phyloP scores from a whole-genome alignment of 768 basidiomycete genomes.

The Termitomyces sp. region DNA sequence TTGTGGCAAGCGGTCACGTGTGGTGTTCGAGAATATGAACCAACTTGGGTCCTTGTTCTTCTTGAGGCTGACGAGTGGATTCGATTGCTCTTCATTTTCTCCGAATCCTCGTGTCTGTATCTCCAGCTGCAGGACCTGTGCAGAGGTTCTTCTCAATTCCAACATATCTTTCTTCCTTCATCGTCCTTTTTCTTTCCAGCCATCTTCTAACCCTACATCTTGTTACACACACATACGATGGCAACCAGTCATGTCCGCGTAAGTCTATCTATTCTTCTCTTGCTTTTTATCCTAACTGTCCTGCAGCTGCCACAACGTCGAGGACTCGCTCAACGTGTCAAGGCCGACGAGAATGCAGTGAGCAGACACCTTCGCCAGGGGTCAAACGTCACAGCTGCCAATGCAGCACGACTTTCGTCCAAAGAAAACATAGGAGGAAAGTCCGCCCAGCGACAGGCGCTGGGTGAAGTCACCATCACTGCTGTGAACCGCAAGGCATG shows the following conservation, averaged over 20 bases:
- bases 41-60: slow-evolving; percentile 25
- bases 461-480: slow-evolving; percentile 79
- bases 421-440: slow-evolving; percentile 53
- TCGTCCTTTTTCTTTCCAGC: slow-evolving; percentile 20
- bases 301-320: slow-evolving; percentile 68
- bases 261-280: slow-evolving; percentile 26
- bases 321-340: slow-evolving; percentile 61
- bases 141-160: slow-evolving; percentile 16
- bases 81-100: slow-evolving; percentile 25
- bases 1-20: slow-evolving; percentile 35
- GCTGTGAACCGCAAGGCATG: slow-evolving; percentile 75
- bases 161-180: slow-evolving; percentile 29
- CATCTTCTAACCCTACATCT: slow-evolving; percentile 26
- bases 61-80: slow-evolving; percentile 38
- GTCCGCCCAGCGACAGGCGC: slow-evolving; percentile 61
- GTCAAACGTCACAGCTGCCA: slow-evolving; percentile 46
- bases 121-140: slow-evolving; percentile 19
- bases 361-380: slow-evolving; percentile 64
- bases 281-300: slow-evolving; percentile 15
- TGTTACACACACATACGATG: slow-evolving; percentile 39
- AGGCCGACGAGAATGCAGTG: slow-evolving; percentile 78
- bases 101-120: slow-evolving; percentile 21
- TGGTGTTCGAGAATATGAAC: slow-evolving; percentile 22
- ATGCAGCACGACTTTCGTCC: slow-evolving; percentile 49
- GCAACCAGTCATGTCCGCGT: slow-evolving; percentile 64